Base-by-base conservation (phyloP, 352 stramenopile species). In the Pythium biforme region DNA sequence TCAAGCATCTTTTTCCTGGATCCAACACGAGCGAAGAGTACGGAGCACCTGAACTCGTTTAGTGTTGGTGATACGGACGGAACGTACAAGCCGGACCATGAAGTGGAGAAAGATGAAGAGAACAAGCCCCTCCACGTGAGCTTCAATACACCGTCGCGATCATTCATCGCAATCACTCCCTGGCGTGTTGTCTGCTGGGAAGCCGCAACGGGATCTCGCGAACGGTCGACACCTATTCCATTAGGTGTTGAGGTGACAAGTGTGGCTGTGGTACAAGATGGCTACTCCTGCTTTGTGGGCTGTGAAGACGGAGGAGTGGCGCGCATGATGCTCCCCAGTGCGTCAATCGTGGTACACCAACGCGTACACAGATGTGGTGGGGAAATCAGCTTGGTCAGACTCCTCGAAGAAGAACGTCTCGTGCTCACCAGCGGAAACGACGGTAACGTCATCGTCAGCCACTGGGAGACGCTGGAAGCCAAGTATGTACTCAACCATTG, bases 1-100 rank as follows among this genome's bases (percentile, higher is more conserved):
- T 88, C 81, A 0, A 72, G 46, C 0, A 57, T 90, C 27, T 83
- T 77, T 45, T 90, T 90, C 55, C 52, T 88, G 20, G 79, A 86
- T 19, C 55, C 45, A 23, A 10, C 29, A 3, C 46, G 48, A 17
- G 5, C 50, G 46, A 61, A 46, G 19, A 40, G 55, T 20, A 22
- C 11, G 9, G 53, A 33, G 31, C 20, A 7, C 3, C 11, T 22
- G n/a, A n/a, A 23, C 52, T 33, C 37, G 33, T 19, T 49, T 26
- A 3, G 37, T n/a, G 17, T 62, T 10, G 19, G 23, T 12, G 34
- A 41, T 20, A 67, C 29, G 47, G 15, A 37, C 23, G n/a, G n/a
- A n/a, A n/a, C n/a, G n/a, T 1, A 49, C 37, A 26, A 25, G 4
- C 1, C n/a, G 14, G 50, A 7, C 10, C 57, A 4, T 17, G 47